Evolutionary conservation across 495 filamentous ascomycete genomes (phyloP).

Genomic region (Penicillium verhagenii): DNA sequence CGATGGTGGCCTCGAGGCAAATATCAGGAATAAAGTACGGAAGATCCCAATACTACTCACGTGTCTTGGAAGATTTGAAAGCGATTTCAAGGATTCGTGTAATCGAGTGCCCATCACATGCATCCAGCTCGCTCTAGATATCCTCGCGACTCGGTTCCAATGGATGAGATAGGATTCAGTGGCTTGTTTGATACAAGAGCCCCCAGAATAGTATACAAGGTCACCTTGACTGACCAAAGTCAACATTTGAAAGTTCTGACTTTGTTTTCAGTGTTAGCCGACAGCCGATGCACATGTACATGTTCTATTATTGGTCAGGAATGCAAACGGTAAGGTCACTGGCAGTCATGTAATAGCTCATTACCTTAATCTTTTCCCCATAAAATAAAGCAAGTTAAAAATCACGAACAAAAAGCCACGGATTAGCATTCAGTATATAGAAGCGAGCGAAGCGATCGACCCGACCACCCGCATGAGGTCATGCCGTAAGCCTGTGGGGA

Average conservation of each 20-base stretch:
- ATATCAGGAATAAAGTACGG: no score
- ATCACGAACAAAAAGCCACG: background rate
- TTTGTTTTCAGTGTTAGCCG: background rate
- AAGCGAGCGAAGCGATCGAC: constrained; percentile 8
- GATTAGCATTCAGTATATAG: background rate
- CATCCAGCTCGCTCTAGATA: background rate
- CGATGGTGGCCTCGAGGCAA: no score
- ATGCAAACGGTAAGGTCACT: no score
- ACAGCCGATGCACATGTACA: background rate
- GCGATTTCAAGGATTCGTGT: no score
- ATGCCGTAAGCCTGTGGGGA: background rate
- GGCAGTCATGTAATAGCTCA: no score
- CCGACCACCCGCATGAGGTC: constrained; percentile 13
- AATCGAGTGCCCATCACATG: background rate
- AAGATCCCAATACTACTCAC: no score
- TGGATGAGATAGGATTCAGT: background rate
- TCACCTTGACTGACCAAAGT: no score
- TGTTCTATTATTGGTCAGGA: background rate
- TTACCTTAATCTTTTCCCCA: no score
- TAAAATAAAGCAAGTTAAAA: background rate
- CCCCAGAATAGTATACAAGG: no score
- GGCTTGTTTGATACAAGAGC: no score
- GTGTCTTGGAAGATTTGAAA: no score
- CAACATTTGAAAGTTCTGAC: no score
- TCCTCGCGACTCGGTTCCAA: background rate